Base-by-base conservation (phyloP, 1,139 yeast genomes). In the Candida gigantensis region DNA sequence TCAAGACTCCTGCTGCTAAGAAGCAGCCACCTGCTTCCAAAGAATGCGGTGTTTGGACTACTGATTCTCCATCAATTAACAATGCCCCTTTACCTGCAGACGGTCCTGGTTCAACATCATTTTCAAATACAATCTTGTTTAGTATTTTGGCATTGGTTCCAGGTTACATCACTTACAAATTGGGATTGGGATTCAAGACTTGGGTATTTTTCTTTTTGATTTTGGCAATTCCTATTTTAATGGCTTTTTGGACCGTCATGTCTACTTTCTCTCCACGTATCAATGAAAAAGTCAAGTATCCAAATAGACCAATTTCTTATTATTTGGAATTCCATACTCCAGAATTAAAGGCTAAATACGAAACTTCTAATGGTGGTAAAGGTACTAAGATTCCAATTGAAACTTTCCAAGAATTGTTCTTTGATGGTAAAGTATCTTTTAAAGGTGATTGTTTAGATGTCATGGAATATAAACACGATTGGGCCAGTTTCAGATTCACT, bases 21-120 rank as follows among this genome's bases (percentile, higher is more conserved):
- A 57, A 58, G 37, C 77, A 71, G 36, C 77, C 80, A 19, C 67
- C 77, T 24, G 66, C 78, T 11, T 55, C 73, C 27, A 65, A 63
- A 28, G 74, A 62, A 40, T 67, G 66, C 42, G 92, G 92, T 12
- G 75, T 82, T 33, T 62, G 69, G 50, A 81, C 89, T 43, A 77
- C 85, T 30, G 78, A 65, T 33, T 62, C 72, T 35, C 95, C 95
- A 24, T 68, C 94, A 9, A 88, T 88, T 57, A 77, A 83, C 51
- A 88, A 88, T 58, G 95, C 94, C 8, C 90, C 90, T 16, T 70
- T 87, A 47, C 89, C 95, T 25, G 96, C 95, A 6, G 97, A 88
- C 59, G 97, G 96, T 29, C 88, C 96, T 5, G 90, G 95, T 18
- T 72, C 89, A 28, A 80, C 79, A 53, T 77, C 81, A 50, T 88